Evolutionary conservation across 2,329 filamentous ascomycete species (phyloP), one percentile per base, ranked within the genome.

Genomic region (Ophiostoma perfectum): DNA sequence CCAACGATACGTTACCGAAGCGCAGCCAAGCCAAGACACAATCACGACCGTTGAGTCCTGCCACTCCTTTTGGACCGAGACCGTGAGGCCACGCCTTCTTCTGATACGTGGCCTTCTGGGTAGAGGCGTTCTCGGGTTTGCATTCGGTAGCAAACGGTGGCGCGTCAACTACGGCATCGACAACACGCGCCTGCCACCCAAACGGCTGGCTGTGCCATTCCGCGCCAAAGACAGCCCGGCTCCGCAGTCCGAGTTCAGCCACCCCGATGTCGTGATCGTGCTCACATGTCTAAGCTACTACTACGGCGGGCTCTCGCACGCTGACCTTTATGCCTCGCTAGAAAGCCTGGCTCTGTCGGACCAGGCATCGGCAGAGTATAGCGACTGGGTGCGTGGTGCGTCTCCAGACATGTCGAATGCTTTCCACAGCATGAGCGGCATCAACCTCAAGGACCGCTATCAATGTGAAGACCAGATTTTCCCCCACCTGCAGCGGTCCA

Each of bases 101-200:
- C 75, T 87, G 1, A 73, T 88, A 0, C 78, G 84, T 38, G 83
- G 88, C 0, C 78, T 91, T 0, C 75, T 91, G 8, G 83, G 84
- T 0, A 75, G 79, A 0, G 83, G 85, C 0, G 77, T 90, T 0
- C 72, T 91, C 0, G 72, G 72, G 0, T 88, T 88, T 69, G 78
- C 78, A 0, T 76, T 90, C 0, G 75, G 77, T 0, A 76, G 82
- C 14, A 90, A 90, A 72, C 78, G 88, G 1, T 91, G 86, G 85
- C 77, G 84, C 3, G 88, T 91, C 0, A 83, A 90, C 67, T 91
- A 88, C 69, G 88, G 89, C 0, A 77, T 84, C 0, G 82, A 86
- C 72, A 70, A 72, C 0, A 73, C 70, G 0, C 75, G 85, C 2
- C 71, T 72, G 0, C 82, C 80, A 0, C 64, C 69, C 0, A 84